These are phyloP conservation scores for Friedmanniomyces simplex DNA, from an alignment of 495 filamentous ascomycete species.

Conservation along the genomic window DNA sequence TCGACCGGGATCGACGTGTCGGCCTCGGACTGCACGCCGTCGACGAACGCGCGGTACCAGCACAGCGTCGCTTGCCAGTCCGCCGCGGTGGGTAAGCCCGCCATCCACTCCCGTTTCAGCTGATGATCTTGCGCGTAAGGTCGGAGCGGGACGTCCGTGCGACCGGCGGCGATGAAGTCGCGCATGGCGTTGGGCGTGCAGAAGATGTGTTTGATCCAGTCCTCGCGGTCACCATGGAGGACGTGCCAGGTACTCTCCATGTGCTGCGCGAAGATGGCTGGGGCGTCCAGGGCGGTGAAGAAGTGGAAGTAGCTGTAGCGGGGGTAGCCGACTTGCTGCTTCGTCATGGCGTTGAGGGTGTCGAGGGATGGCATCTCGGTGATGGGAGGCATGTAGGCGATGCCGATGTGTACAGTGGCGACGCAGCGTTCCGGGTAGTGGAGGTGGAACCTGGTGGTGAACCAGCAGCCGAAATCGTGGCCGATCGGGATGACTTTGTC, in stretches of 20 bases:
- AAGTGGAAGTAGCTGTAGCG: conserved; percentile 12
- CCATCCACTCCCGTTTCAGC: conserved; percentile 4
- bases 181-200: conserved; percentile 3
- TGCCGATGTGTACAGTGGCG: conserved; percentile 5
- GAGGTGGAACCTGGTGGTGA: conserved; percentile 3
- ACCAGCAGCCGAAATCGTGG: conserved; percentile 19
- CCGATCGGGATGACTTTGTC: conserved; percentile 14
- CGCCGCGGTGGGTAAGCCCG: neutral
- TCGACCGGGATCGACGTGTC: conserved; percentile 9
- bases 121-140: conserved; percentile 5
- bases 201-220: conserved; percentile 11
- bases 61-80: conserved; percentile 5
- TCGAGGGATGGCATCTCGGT: neutral
- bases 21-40: conserved; percentile 5
- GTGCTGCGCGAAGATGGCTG: neutral
- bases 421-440: conserved; percentile 8
- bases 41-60: conserved; percentile 14
- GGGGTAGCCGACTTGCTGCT: conserved; percentile 10
- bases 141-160: conserved; percentile 1
- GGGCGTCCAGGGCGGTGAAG: conserved; percentile 11
- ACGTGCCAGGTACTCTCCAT: conserved; percentile 13
- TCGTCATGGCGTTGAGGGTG: neutral
- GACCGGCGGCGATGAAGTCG: neutral
- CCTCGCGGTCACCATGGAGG: conserved; percentile 6
- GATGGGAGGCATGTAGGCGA: conserved; percentile 10